Conservation (phyloP, 345 rosid genomes). For the Populus tremula region DNA sequence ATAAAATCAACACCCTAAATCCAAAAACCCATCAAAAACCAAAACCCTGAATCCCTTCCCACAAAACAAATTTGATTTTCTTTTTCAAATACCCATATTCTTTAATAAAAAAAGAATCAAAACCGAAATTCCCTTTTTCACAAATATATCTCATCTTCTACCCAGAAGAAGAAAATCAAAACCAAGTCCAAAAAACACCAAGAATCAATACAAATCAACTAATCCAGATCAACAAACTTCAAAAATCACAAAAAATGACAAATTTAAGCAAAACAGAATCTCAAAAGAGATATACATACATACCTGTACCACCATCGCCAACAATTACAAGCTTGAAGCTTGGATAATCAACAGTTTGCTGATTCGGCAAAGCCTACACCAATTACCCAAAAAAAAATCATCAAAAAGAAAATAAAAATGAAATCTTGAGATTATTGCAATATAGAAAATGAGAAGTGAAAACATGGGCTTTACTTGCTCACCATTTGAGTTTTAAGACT, state of each 20-base stretch:
- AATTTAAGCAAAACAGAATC: not conserved
- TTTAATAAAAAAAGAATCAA: not conserved
- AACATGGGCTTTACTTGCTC: no score
- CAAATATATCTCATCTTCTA: no score
- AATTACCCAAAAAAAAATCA: not conserved
- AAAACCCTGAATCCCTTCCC: not conserved
- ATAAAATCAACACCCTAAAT: not conserved
- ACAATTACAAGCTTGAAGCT: conserved; percentile 50
- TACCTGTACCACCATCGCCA: conserved; percentile 49
- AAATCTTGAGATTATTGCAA: not conserved
- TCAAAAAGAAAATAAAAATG: not conserved
- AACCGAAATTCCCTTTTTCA: not conserved
- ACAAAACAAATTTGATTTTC: not conserved
- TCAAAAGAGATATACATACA: not conserved
- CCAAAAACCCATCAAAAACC: not conserved
- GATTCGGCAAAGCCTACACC: conserved; percentile 70
- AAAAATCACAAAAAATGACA: not conserved
- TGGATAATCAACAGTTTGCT: conserved; percentile 56
- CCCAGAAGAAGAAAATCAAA: no score
- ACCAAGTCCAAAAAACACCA: not conserved
- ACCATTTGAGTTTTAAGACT: no score
- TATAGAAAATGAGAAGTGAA: no score
- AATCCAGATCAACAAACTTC: not conserved
- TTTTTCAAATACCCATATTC: not conserved
- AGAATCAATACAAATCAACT: not conserved